Percentiles rank a stretch among this genome's conserved stretches.
These are phyloP conservation scores for Ustilago nuda DNA, from an alignment of 1,284 basidiomycete species.

Conservation along the genomic window DNA sequence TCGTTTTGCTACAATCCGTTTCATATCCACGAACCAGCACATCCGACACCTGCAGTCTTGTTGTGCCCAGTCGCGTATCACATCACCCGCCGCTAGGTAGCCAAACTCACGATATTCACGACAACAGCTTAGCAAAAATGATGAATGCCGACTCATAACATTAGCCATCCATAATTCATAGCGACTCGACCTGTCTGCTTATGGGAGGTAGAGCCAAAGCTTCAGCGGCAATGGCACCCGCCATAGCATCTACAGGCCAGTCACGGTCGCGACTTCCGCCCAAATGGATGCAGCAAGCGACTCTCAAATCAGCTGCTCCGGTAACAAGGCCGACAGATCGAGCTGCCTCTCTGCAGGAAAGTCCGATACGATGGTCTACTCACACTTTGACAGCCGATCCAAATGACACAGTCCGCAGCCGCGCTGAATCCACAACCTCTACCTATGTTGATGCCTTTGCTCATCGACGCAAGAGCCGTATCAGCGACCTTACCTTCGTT, in stretches of 20 bases:
- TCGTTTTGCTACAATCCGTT: background rate
- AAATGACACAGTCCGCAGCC: conserved; percentile 35
- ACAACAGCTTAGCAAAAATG: background rate
- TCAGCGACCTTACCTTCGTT: conserved; percentile 45
- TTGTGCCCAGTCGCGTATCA: background rate
- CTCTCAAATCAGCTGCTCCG: conserved; percentile 14
- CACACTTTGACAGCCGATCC: conserved; percentile 30
- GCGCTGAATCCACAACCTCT: conserved; percentile 37
- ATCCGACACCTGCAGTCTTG: background rate
- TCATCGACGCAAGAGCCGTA: conserved; percentile 38
- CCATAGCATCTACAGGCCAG: conserved; percentile 31
- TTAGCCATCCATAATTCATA: background rate
- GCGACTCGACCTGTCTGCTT: background rate
- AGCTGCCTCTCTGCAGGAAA: conserved; percentile 5
- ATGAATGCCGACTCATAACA: background rate
- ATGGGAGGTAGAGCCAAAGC: background rate
- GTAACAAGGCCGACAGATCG: conserved; percentile 11
- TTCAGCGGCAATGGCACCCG: conserved; percentile 23
- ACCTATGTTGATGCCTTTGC: conserved; percentile 47
- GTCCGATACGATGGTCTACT: conserved; percentile 31
- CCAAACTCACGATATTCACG: background rate
- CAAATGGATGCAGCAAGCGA: conserved; percentile 33
- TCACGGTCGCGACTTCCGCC: conserved; percentile 39
- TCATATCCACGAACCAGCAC: background rate
- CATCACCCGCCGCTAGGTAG: background rate